These are phyloP conservation scores for Zasmidium cellare DNA, from an alignment of 2,329 filamentous ascomycete genomes.

Conservation along the genomic window DNA sequence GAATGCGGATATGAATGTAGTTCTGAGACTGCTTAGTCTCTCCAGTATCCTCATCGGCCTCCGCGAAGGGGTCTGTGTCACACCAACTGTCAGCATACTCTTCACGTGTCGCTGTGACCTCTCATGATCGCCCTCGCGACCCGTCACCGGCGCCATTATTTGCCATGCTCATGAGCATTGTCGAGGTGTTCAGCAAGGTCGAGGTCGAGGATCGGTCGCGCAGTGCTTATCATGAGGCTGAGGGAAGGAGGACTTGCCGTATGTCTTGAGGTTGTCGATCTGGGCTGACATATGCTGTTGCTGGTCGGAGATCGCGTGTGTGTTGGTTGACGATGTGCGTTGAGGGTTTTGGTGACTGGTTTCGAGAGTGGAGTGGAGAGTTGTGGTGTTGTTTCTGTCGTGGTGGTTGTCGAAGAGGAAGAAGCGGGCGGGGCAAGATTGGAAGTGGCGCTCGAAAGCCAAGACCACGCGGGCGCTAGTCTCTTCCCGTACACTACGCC, in stretches of 20 bases:
- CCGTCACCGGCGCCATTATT: background rate
- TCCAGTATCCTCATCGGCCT: slow-evolving; percentile 99
- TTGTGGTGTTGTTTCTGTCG: background rate
- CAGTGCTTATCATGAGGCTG: slow-evolving; percentile 22
- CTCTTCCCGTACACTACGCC: too few species aligned
- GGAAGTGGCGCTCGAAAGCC: too few species aligned
- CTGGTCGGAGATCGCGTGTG: slow-evolving; percentile 7
- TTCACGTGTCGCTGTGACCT: background rate
- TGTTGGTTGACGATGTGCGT: slow-evolving; percentile 9
- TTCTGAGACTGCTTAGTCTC: slow-evolving; percentile 94
- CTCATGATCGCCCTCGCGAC: background rate
- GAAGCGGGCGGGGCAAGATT: background rate
- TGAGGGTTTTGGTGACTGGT: slow-evolving; percentile 8
- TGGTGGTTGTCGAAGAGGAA: background rate
- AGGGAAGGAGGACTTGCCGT: slow-evolving; percentile 20
- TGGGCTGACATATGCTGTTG: slow-evolving; percentile 24
- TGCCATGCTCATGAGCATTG: background rate
- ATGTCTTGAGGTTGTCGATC: slow-evolving; percentile 29
- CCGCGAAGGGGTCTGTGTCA: slow-evolving; percentile 94
- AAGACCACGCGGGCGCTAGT: too few species aligned
- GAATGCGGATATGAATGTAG: slow-evolving; percentile 99
- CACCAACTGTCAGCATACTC: slow-evolving; percentile 18
- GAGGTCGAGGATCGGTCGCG: slow-evolving; percentile 1
- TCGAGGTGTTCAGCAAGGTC: background rate
- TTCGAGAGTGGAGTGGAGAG: background rate